These are phyloP conservation scores for Exophiala calicioides DNA, from an alignment of 2,329 filamentous ascomycete species.

Conservation along the genomic window DNA sequence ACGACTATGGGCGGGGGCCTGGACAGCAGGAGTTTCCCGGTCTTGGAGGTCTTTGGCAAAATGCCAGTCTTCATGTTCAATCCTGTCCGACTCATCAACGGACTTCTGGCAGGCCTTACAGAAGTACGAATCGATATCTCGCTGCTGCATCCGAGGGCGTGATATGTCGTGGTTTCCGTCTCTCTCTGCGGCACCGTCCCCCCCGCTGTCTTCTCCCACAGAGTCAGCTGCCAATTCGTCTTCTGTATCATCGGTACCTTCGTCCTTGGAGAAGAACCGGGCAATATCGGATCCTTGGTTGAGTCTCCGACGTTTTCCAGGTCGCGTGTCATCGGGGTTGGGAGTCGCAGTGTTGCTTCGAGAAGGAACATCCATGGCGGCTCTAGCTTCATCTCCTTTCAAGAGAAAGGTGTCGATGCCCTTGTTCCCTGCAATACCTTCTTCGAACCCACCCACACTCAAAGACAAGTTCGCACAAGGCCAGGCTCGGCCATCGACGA, in stretches of 20 bases:
- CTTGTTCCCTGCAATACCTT: constrained; percentile 78
- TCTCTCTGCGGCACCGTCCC: constrained; percentile 22
- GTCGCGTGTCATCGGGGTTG: constrained; percentile 34
- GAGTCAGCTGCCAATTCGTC: constrained; percentile 24
- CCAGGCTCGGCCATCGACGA: constrained; percentile 78
- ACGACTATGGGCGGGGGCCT: constrained; percentile 25
- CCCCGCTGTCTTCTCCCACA: constrained; percentile 20
- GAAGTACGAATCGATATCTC: constrained; percentile 39
- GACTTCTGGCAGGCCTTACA: constrained; percentile 67
- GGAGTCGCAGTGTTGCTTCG: constrained; percentile 24
- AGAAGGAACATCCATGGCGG: constrained; percentile 38
- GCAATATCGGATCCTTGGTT: constrained; percentile 56
- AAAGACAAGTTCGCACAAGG: constrained; percentile 89
- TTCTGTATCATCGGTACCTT: constrained; percentile 35
- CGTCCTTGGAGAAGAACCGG: constrained; percentile 57
- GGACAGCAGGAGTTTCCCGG: constrained; percentile 53
- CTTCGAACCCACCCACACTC: constrained; percentile 89
- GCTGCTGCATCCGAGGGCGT: constrained; percentile 10
- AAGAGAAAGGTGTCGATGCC: constrained; percentile 86
- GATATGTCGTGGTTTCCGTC: not conserved
- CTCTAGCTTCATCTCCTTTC: constrained; percentile 59
- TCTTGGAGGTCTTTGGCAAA: constrained; percentile 83
- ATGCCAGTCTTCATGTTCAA: constrained; percentile 91
- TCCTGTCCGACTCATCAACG: constrained; percentile 60
- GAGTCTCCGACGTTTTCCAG: constrained; percentile 47